These are phyloP conservation scores for Verticillium zaregamsianum DNA, from an alignment of 2,329 filamentous ascomycete species.

Conservation along the genomic window DNA sequence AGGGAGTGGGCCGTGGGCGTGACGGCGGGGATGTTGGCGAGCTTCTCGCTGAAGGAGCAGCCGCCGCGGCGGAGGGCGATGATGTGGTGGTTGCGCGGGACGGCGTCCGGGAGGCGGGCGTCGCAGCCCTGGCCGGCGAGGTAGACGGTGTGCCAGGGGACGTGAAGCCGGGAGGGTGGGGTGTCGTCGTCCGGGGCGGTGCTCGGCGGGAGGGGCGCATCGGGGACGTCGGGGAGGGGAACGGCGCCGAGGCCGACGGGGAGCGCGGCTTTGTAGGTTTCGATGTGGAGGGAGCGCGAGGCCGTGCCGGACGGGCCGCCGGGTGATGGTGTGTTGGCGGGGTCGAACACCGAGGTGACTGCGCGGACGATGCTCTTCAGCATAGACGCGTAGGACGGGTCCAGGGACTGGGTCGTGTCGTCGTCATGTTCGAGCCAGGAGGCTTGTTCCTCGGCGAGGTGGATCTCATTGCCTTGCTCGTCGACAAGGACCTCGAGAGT, in stretches of 20 bases:
- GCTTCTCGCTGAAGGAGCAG: slow-evolving; percentile 80
- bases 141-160: slow-evolving; percentile 69
- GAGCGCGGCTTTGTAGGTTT: slow-evolving; percentile 50
- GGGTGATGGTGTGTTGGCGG: slow-evolving; percentile 24
- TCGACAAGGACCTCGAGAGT: not conserved
- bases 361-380: slow-evolving; percentile 43
- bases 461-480: slow-evolving; percentile 7
- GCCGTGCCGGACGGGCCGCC: slow-evolving; percentile 15
- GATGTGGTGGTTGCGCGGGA: slow-evolving; percentile 61
- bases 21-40: slow-evolving; percentile 79
- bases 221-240: slow-evolving; percentile 61
- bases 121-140: slow-evolving; percentile 67
- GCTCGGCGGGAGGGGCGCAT: slow-evolving; percentile 42
- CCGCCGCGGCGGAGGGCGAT: slow-evolving; percentile 78
- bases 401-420: slow-evolving; percentile 10
- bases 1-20: slow-evolving; percentile 57
- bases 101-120: slow-evolving; percentile 46
- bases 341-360: slow-evolving; percentile 39
- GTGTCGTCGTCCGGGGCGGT: slow-evolving; percentile 2
- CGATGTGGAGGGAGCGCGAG: slow-evolving; percentile 28
- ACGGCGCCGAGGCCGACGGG: slow-evolving; percentile 57
- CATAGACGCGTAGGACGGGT: slow-evolving; percentile 33
- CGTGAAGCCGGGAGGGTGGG: slow-evolving; percentile 28
- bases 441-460: slow-evolving; percentile 7
- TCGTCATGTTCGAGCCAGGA: slow-evolving; percentile 14